Percentiles rank a stretch among this genome's conserved stretches.
These are phyloP conservation scores for Penicillium cataractarum DNA, from an alignment of 495 filamentous ascomycete species.

Conservation along the genomic window DNA sequence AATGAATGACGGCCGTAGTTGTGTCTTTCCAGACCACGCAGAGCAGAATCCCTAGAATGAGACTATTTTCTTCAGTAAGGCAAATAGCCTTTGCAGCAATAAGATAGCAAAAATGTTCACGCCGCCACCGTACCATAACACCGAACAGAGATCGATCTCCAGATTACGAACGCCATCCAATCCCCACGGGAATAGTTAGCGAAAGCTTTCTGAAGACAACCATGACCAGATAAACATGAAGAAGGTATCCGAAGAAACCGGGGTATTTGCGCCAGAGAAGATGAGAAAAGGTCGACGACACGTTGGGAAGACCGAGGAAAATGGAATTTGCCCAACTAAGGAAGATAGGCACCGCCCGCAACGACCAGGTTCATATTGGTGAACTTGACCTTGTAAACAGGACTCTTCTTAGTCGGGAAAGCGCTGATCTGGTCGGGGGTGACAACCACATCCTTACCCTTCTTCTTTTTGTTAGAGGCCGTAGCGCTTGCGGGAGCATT, in stretches of 20 bases:
- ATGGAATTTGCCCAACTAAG: conserved; percentile 31
- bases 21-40: not conserved
- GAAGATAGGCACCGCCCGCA: conserved; percentile 82
- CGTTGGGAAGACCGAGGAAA: not conserved
- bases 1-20: not conserved
- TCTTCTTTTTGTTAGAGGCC: conserved; percentile 62
- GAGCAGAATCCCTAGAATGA: not conserved
- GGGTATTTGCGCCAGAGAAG: conserved; percentile 37
- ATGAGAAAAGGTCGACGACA: conserved; percentile 5
- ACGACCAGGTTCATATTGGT: conserved; percentile 91
- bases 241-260: conserved; percentile 18
- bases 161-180: conserved; percentile 15
- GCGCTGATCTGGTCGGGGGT: conserved; percentile 91
- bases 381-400: conserved; percentile 90
- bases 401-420: conserved; percentile 93
- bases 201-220: conserved; percentile 5
- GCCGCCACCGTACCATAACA: conserved; percentile 9
- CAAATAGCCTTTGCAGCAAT: not conserved
- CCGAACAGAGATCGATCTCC: conserved; percentile 1
- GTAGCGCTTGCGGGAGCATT: conserved; percentile 43
- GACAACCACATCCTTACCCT: conserved; percentile 85
- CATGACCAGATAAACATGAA: conserved; percentile 18
- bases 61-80: not conserved
- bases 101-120: not conserved
- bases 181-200: conserved; percentile 8